A percentile compares a stretch with the other conserved stretches of the same genome.
These are phyloP conservation scores for Chaetomiaceae sp. DNA, from an alignment of 2,329 filamentous ascomycete genomes.

Conservation along the genomic window DNA sequence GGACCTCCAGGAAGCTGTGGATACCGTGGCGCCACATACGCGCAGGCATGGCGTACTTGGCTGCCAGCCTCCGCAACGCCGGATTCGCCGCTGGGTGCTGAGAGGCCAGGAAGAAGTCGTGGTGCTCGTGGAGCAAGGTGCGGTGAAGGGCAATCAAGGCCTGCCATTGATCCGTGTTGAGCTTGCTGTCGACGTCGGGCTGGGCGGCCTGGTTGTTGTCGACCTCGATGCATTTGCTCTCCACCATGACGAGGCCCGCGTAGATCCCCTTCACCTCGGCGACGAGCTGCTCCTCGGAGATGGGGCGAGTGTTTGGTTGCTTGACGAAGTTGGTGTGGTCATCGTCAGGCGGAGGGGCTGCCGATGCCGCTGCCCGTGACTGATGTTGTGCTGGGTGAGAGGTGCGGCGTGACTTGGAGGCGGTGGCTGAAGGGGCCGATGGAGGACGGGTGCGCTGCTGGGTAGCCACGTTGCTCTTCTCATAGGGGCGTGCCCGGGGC, in stretches of 20 bases:
- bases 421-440: too few relatives aligned
- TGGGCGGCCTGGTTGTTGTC: slow-evolving; percentile 57
- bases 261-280: slow-evolving; percentile 83
- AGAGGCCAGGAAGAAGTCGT: slow-evolving; percentile 80
- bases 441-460: too few relatives aligned
- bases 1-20: slow-evolving; percentile 73
- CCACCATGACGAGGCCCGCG: slow-evolving; percentile 76
- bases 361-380: slow-evolving; percentile 1
- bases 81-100: slow-evolving; percentile 76
- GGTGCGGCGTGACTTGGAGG: too few relatives aligned
- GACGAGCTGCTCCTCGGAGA: slow-evolving; percentile 72
- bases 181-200: slow-evolving; percentile 37
- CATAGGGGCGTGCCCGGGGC: too few relatives aligned
- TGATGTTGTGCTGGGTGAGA: slow-evolving; percentile 8
- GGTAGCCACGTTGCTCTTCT: too few relatives aligned
- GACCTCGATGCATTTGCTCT: slow-evolving; percentile 81
- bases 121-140: slow-evolving; percentile 74
- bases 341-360: slow-evolving; percentile 15
- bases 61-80: slow-evolving; percentile 62
- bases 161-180: slow-evolving; percentile 73
- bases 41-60: slow-evolving; percentile 85
- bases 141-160: slow-evolving; percentile 76
- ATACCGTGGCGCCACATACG: slow-evolving; percentile 95
- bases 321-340: slow-evolving; percentile 24
- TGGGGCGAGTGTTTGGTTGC: slow-evolving; percentile 61